phyloP scores from a whole-genome alignment of 2,329 filamentous ascomycete genomes.

The Huntiella decipiens region DNA sequence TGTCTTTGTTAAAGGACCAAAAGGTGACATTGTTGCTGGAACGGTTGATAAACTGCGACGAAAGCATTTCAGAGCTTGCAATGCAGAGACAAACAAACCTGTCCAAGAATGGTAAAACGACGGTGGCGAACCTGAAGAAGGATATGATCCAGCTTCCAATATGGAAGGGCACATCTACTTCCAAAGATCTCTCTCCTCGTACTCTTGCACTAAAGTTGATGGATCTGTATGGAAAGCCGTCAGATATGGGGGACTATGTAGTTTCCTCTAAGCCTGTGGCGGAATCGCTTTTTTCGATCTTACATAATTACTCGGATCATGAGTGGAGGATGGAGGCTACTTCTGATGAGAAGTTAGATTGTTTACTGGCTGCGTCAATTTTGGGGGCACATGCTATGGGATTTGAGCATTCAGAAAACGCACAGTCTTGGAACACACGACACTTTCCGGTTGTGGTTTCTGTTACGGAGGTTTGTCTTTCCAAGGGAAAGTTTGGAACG shows the following conservation, averaged over 20 bases:
- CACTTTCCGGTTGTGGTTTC: conserved; percentile 33
- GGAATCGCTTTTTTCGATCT: conserved; percentile 13
- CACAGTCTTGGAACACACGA: conserved; percentile 27
- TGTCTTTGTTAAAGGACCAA: conserved; percentile 36
- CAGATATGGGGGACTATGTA: conserved; percentile 8
- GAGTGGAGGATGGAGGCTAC: conserved; percentile 10
- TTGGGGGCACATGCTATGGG: conserved; percentile 35
- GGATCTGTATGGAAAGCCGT: conserved; percentile 10
- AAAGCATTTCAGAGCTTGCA: conserved; percentile 40
- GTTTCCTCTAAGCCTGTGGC: conserved; percentile 10
- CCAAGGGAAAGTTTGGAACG: conserved; percentile 21
- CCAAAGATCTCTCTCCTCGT: conserved; percentile 38
- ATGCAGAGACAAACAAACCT: conserved; percentile 50
- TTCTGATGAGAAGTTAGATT: conserved; percentile 10
- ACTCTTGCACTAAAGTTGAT: conserved; percentile 31
- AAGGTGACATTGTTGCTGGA: conserved; percentile 35
- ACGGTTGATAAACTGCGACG: conserved; percentile 30
- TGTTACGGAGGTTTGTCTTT: conserved; percentile 24
- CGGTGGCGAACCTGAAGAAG: conserved; percentile 34
- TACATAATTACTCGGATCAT: conserved; percentile 7
- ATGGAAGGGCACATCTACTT: conserved; percentile 35
- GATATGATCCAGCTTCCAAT: conserved; percentile 32
- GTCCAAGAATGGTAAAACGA: conserved; percentile 41
- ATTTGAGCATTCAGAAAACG: conserved; percentile 24
- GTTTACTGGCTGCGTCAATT: conserved; percentile 22